phyloP scores from a whole-genome alignment of 148 eudicot species.

The Agrostemma githago region DNA sequence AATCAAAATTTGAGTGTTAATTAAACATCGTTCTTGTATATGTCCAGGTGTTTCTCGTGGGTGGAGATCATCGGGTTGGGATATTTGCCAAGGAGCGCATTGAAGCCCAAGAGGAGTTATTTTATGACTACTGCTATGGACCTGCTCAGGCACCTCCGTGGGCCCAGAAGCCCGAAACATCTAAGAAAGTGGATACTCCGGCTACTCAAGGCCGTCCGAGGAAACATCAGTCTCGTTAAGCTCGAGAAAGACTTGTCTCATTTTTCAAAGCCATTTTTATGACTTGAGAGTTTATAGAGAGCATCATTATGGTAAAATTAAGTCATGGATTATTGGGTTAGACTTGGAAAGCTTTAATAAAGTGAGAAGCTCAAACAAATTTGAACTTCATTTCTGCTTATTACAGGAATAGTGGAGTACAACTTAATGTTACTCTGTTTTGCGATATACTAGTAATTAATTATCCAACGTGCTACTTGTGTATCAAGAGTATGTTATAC shows the following conservation, averaged over 20 bases:
- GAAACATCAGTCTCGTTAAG: slow-evolving; percentile 69
- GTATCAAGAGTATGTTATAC: too few relatives aligned
- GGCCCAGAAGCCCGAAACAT: slow-evolving; percentile 68
- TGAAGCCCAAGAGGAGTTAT: slow-evolving; percentile 73
- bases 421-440: too few relatives aligned
- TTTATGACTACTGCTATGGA: slow-evolving; percentile 85
- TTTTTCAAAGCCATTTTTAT: neutral
- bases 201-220: slow-evolving; percentile 66
- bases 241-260: neutral
- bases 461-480: too few relatives aligned
- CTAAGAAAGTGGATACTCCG: slow-evolving; percentile 49
- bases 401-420: too few relatives aligned
- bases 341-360: neutral
- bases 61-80: slow-evolving; percentile 95
- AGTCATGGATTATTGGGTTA: neutral
- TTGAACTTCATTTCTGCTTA: neutral
- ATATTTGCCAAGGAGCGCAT: slow-evolving; percentile 83
- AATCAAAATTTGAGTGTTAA: neutral
- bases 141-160: slow-evolving; percentile 76
- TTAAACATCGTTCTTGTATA: neutral
- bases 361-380: neutral
- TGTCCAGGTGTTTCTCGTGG: slow-evolving; percentile 72
- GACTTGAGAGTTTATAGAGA: neutral
- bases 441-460: too few relatives aligned
- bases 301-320: neutral